A percentile compares a stretch with the other conserved stretches of the same genome.
Conservation (phyloP, 345 rosid species). For the Rhizophora mangle region DNA sequence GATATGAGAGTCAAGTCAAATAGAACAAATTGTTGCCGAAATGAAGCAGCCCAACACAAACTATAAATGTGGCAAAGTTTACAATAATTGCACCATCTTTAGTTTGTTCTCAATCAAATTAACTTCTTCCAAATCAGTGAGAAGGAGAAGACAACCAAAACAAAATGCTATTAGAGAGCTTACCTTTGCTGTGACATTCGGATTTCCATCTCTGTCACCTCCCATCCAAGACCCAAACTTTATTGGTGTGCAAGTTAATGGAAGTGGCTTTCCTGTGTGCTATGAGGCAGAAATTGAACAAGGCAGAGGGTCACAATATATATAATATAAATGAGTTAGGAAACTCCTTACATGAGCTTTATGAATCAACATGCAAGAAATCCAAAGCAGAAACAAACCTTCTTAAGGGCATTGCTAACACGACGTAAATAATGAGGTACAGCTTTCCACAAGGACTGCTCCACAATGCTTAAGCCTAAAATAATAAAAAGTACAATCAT, state of each 20-base stretch:
- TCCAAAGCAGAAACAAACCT: conserved; percentile 38
- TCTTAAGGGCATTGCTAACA: conserved; percentile 82
- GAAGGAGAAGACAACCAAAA: not conserved
- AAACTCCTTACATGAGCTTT: not conserved
- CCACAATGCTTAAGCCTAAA: conserved; percentile 89
- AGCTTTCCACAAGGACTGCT: conserved; percentile 97
- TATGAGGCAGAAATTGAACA: conserved; percentile 17
- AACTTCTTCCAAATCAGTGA: not conserved
- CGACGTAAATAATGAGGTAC: conserved; percentile 89
- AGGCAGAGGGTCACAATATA: conserved; percentile 2
- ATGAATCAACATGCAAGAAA: conserved; percentile 13
- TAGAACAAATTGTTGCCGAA: not conserved
- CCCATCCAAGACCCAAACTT: conserved; percentile 99
- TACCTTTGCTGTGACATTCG: conserved; percentile 89
- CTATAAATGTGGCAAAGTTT: not conserved
- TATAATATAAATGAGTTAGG: conserved; percentile 12
- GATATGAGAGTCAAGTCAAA: not conserved
- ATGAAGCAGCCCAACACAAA: not conserved
- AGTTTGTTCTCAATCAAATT: not conserved
- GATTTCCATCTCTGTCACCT: conserved; percentile 98
- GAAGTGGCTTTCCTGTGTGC: conserved; percentile 85
- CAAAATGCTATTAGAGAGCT: conserved; percentile 15
- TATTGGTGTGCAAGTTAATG: conserved; percentile 85
- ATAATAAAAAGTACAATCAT: conserved; percentile 11
- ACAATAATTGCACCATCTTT: not conserved